A percentile compares a stretch with the other conserved stretches of the same genome.
Conservation (phyloP, 371 early-diverging fungal species). For the Saksenaea vasiformis region DNA sequence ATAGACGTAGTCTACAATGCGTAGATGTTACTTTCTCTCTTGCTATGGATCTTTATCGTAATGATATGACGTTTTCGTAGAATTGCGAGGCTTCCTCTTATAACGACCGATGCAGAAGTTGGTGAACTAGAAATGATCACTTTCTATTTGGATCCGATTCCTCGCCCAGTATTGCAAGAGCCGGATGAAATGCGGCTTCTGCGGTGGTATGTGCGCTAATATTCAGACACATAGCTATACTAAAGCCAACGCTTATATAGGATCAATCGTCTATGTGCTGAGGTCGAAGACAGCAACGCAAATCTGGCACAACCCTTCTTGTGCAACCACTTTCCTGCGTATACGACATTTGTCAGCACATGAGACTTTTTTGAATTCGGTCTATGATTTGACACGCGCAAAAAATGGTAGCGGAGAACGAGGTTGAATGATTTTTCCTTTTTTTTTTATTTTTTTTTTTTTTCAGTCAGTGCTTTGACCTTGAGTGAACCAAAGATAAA, state of each 20-base stretch:
- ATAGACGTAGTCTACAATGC: background rate
- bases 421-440: background rate
- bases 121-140: background rate
- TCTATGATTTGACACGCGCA: background rate
- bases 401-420: background rate
- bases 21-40: background rate
- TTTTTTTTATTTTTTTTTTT: background rate
- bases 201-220: too few relatives aligned
- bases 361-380: too few relatives aligned
- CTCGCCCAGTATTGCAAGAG: background rate
- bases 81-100: background rate
- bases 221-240: too few relatives aligned
- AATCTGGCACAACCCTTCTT: too few relatives aligned
- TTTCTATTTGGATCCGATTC: background rate
- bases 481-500: background rate
- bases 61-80: background rate
- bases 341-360: too few relatives aligned
- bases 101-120: background rate
- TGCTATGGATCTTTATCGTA: background rate
- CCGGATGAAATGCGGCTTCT: too few relatives aligned
- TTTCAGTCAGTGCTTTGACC: background rate
- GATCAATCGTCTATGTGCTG: too few relatives aligned
- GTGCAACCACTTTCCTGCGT: too few relatives aligned
- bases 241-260: too few relatives aligned
- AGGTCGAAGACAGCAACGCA: too few relatives aligned